phyloP scores from a whole-genome alignment of 768 basidiomycete genomes.

The Kwoniella dendrophila region DNA sequence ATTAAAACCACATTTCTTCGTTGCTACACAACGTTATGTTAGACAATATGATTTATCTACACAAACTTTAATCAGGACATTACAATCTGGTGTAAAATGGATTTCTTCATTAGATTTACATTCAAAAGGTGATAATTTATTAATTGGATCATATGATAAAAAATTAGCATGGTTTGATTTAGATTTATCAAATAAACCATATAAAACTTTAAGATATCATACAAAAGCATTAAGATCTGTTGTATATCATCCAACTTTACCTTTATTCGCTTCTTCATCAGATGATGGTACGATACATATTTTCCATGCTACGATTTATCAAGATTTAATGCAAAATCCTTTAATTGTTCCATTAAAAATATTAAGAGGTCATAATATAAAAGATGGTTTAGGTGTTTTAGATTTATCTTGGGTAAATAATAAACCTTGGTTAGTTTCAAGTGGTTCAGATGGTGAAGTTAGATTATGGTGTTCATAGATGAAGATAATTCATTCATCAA shows the following conservation, averaged over 20 bases:
- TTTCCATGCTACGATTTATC: constrained; percentile 93
- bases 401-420: constrained; percentile 84
- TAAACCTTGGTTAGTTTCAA: constrained; percentile 89
- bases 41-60: constrained; percentile 91
- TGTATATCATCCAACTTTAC: constrained; percentile 90
- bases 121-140: constrained; percentile 80
- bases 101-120: constrained; percentile 97
- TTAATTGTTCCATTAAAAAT: constrained; percentile 97
- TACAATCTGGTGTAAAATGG: constrained; percentile 93
- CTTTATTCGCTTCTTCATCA: constrained; percentile 92
- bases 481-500: background rate
- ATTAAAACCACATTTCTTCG: constrained; percentile 90
- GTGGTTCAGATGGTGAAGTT: constrained; percentile 87
- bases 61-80: constrained; percentile 90
- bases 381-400: constrained; percentile 85
- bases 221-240: constrained; percentile 87
- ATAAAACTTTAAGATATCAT: constrained; percentile 95
- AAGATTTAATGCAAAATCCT: constrained; percentile 94
- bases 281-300: constrained; percentile 97
- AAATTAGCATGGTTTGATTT: constrained; percentile 99
- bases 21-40: constrained; percentile 96
- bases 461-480: constrained; percentile 68
- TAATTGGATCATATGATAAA: constrained; percentile 96
- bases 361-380: constrained; percentile 82
- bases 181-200: constrained; percentile 93